Evolutionary conservation across 805 yeast species (phyloP).

Genomic region (Metschnikowia hibisci): DNA sequence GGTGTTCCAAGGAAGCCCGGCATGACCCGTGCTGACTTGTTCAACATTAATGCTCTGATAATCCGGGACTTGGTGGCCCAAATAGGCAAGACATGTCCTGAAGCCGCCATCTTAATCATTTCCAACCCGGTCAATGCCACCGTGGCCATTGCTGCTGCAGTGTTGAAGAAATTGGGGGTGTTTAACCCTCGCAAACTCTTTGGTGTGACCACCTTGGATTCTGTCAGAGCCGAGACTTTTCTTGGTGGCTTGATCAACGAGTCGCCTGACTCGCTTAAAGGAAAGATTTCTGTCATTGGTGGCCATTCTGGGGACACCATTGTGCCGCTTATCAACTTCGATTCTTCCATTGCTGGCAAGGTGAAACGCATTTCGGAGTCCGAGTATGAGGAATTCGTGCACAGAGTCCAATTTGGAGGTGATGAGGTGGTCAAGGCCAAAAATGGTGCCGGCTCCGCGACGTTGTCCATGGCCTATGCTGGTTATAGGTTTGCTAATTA

Average conservation of each 20-base stretch:
- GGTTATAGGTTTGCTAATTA: slow-evolving; percentile 20
- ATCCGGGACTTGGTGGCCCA: slow-evolving; percentile 41
- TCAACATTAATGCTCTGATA: slow-evolving; percentile 44
- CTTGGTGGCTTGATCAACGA: slow-evolving; percentile 35
- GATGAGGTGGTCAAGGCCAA: slow-evolving; percentile 23
- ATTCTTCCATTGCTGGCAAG: slow-evolving; percentile 17
- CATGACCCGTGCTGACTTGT: slow-evolving; percentile 46
- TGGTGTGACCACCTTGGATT: slow-evolving; percentile 45
- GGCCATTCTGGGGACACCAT: slow-evolving; percentile 48
- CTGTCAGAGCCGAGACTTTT: slow-evolving; percentile 45
- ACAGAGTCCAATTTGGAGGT: slow-evolving; percentile 21
- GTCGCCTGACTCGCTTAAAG: slow-evolving; percentile 31
- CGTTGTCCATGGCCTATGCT: slow-evolving; percentile 22
- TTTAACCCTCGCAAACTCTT: slow-evolving; percentile 43
- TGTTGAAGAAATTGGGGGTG: slow-evolving; percentile 43
- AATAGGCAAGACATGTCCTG: slow-evolving; percentile 36
- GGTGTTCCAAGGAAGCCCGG: slow-evolving; percentile 49
- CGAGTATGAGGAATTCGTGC: slow-evolving; percentile 18
- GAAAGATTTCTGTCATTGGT: slow-evolving; percentile 41
- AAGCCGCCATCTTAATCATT: slow-evolving; percentile 43
- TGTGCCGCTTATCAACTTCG: slow-evolving; percentile 33
- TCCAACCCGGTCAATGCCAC: slow-evolving; percentile 47
- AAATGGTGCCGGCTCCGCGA: slow-evolving; percentile 21
- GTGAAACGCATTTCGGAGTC: slow-evolving; percentile 16
- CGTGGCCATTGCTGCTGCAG: slow-evolving; percentile 48